Base-by-base conservation (phyloP, 176 grass and related monocot species). In the Aegilops umbellulata region DNA sequence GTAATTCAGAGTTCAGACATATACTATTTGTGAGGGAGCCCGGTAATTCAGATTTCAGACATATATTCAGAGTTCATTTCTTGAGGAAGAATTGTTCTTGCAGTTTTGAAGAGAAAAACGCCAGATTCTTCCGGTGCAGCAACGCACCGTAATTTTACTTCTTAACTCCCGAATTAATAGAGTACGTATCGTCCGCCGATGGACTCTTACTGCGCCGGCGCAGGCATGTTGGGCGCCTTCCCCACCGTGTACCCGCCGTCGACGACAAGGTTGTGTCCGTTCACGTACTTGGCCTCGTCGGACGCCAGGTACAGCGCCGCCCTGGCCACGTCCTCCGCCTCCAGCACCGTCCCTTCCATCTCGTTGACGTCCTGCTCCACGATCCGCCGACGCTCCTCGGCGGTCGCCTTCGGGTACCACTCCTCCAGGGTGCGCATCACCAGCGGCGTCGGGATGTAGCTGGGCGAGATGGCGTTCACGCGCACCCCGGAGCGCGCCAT, bases 381-480 rank as follows among this genome's bases (percentile, higher is more conserved):
- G 9, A 88, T 91, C 65, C 80, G 74, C 8, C 17, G 36, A 8
- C 14, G 31, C 77, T 82, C 76, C 55, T 84, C 75, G 11, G 2
- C 74, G 7, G 64, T 65, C 25, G 23, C 14, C 1, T n/a, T 75
- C 0, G 58, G 76, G 44, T 76, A 15, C 35, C 73, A 4, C 73
- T 51, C 13, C 1, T 13, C 68, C 8, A 75, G 0, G 3, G 2
- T 3, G 0, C 64, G 35, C 73, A 81, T 24, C 24, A 2, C 31
- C 2, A 86, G 1, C 38, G 89, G 78, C 30, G 94, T 95, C 78
- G 79, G 47, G 70, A 95, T 4, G 41, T 0, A 15, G 27, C 60
- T 19, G 0, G 94, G 94, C 0, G 94, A 97, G 65, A 97, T 82
- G 85, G 78, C 84, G 71, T 93, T 96, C 27, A 93, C 82, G 4